Percentiles rank a stretch among this genome's conserved stretches.
Evolutionary conservation across 805 yeast species (phyloP).

Genomic region (Ogataea thermomethanolica): DNA sequence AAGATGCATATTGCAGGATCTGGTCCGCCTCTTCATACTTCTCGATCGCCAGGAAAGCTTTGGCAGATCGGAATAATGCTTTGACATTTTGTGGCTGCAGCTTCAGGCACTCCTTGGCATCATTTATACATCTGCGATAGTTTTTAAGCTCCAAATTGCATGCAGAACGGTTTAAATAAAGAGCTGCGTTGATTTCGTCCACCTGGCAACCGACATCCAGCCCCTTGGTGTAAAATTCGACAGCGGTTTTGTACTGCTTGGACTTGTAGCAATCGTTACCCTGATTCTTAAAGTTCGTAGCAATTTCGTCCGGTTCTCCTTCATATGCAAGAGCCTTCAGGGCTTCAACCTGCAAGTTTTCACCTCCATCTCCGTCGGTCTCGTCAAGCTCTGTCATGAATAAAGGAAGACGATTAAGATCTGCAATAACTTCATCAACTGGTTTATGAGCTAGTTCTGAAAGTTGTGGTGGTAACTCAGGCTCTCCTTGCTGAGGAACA

Average conservation of each 20-base stretch:
- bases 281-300: constrained; percentile 83
- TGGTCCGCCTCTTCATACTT: constrained; percentile 69
- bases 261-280: constrained; percentile 84
- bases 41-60: constrained; percentile 68
- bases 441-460: constrained; percentile 58
- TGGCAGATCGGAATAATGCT: constrained; percentile 82
- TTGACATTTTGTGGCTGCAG: constrained; percentile 70
- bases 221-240: constrained; percentile 76
- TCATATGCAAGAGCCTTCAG: constrained; percentile 88
- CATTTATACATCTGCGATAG: constrained; percentile 81
- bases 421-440: constrained; percentile 71
- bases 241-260: constrained; percentile 72
- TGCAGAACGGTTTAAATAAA: constrained; percentile 83
- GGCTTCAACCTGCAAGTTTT: constrained; percentile 77
- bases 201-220: constrained; percentile 65
- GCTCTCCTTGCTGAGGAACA: constrained; percentile 49
- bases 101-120: constrained; percentile 68
- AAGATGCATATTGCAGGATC: constrained; percentile 61
- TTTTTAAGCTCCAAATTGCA: constrained; percentile 84
- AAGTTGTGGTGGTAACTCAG: constrained; percentile 80
- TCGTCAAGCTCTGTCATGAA: constrained; percentile 88
- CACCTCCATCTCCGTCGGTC: constrained; percentile 73
- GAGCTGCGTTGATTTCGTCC: constrained; percentile 51
- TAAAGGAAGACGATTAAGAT: constrained; percentile 81
- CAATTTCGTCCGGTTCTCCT: constrained; percentile 92